These are phyloP conservation scores for Cladobotryum protrusum DNA, from an alignment of 2,329 filamentous ascomycete genomes.

Conservation along the genomic window DNA sequence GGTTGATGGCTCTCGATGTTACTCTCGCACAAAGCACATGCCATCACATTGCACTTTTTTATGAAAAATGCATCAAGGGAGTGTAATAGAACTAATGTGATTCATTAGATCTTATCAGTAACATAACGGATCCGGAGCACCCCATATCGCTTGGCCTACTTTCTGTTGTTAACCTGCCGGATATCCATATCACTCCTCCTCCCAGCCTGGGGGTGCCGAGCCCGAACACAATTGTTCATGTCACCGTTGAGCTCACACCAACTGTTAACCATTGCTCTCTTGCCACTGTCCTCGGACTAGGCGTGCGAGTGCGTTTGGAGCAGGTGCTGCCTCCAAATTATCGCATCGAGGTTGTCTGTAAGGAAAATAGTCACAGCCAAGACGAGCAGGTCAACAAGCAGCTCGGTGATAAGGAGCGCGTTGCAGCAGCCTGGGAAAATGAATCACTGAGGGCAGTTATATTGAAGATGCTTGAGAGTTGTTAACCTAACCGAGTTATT, in stretches of 20 bases:
- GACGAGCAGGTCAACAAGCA: conserved; percentile 97
- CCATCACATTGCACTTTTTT: no score
- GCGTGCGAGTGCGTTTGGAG: conserved; percentile 85
- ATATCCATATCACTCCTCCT: conserved; percentile 67
- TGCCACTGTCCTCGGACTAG: conserved; percentile 91
- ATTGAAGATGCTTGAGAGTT: conserved; percentile 83
- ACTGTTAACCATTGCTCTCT: conserved; percentile 96
- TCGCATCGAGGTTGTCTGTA: conserved; percentile 86
- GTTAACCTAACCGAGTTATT: conserved; percentile 2
- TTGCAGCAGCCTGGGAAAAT: conserved; percentile 92
- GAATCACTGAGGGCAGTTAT: conserved; percentile 81
- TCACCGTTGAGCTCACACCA: conserved; percentile 85
- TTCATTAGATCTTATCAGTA: conserved; percentile 75
- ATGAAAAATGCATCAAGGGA: no score
- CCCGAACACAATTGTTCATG: conserved; percentile 57
- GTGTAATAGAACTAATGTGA: conserved; percentile 12
- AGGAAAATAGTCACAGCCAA: conserved; percentile 91
- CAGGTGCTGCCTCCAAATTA: conserved; percentile 87
- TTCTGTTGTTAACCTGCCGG: conserved; percentile 90
- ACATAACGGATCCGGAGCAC: conserved; percentile 94
- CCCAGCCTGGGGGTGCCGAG: conserved; percentile 33
- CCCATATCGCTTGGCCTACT: conserved; percentile 88
- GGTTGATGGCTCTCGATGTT: no score
- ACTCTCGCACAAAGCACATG: no score
- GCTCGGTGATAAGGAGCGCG: conserved; percentile 89